Base-by-base conservation (phyloP, 306 rosid genomes). In the Corylus heterophylla region DNA sequence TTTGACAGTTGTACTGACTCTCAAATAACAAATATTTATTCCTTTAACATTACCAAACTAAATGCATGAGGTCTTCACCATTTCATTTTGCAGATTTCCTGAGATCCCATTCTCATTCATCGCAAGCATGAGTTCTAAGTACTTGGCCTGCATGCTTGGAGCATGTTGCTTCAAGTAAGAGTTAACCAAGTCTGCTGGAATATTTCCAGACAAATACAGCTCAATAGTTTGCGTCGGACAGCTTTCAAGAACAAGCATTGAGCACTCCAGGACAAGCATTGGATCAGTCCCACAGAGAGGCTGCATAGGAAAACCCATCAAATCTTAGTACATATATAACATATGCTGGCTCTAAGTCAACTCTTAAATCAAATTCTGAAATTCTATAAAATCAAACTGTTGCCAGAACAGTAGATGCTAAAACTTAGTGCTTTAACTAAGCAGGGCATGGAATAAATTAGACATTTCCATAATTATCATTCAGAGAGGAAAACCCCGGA, bases 151-250 rank as follows among this genome's bases (percentile, higher is more conserved):
- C 99, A 93, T 90, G 87, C 83, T 91, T 54, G 98, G 97, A 85
- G 99, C 93, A 86, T 87, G 99, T 82, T 90, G 94, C 92, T 96
- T 93, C 94, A 96, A 89, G 85, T 93, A 96, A 59, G 94, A 96
- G 88, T 92, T 96, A 76, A 93, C 98, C 93, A 96, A 87, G 77
- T 96, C 98, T 16, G 99, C 94, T 12, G 98, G 98, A 83, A 96
- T 96, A 83, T 96, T 93, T 75, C 97, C 98, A 0, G 97, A 90
- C 77, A 96, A 88, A 87, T 93, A 96, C 86, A 96, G 98, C 74
- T 93, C 96, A 76, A 96, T 87, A 81, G 99, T 96, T 83, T 96
- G 96, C 3, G 93, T 81, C 63, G 99, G 99, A 84, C 99, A 93
- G 83, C 96, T 91, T 88, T 96, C 99, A 62, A 96, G 96, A 86